A percentile compares a stretch with the other conserved stretches of the same genome.
Evolutionary conservation across 2,329 filamentous ascomycete genomes (phyloP).

Genomic region (Cytospora chrysosperma): DNA sequence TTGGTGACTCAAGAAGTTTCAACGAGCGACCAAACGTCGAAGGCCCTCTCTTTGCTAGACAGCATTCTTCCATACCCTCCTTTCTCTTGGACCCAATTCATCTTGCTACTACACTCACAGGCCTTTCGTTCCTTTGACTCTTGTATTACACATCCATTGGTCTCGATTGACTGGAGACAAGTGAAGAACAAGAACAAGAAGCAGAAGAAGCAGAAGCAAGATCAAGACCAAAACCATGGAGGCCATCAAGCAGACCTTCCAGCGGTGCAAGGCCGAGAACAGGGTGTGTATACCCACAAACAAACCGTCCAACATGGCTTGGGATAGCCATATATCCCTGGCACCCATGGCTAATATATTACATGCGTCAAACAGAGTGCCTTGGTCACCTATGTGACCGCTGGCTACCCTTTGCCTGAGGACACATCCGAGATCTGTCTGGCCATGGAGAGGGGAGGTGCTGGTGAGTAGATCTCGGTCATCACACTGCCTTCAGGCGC

Average conservation of each 20-base stretch:
- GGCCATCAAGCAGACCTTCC: constrained; percentile 57
- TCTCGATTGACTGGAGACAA: constrained; percentile 16
- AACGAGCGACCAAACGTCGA: no score
- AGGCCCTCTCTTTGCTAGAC: no score
- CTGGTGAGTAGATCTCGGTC: constrained; percentile 55
- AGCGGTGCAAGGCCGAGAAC: constrained; percentile 58
- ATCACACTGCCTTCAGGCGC: not conserved
- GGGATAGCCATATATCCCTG: not conserved
- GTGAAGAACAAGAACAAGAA: no score
- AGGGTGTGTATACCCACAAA: constrained; percentile 46
- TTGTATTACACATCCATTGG: not conserved
- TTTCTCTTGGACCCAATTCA: not conserved
- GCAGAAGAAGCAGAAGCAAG: constrained; percentile 29
- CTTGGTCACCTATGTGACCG: constrained; percentile 93
- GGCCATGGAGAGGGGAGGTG: constrained; percentile 87
- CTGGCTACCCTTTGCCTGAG: constrained; percentile 81
- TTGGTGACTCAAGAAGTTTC: constrained; percentile 22
- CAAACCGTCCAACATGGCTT: constrained; percentile 27
- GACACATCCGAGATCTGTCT: constrained; percentile 82
- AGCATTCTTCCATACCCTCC: not conserved
- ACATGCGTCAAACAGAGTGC: constrained; percentile 64
- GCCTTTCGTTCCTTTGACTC: not conserved
- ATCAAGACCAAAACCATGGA: no score
- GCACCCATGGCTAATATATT: not conserved
- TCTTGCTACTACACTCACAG: not conserved